Conservation (phyloP, 805 yeast species). For the Kodamaea lidongshanica region DNA sequence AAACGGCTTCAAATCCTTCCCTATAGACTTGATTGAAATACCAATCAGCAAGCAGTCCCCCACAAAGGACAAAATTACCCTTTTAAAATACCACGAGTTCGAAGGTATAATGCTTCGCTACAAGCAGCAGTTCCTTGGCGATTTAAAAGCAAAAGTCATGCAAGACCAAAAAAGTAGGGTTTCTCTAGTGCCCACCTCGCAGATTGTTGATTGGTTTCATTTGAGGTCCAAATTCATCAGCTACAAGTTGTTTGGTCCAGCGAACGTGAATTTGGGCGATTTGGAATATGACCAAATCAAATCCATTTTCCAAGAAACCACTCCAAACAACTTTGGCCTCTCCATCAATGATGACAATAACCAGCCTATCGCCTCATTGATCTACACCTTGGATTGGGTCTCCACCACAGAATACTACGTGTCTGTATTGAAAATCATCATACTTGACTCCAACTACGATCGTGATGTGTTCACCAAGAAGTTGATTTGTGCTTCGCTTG, state of each 20-base stretch:
- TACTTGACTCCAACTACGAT: constrained; percentile 15
- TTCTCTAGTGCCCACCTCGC: constrained; percentile 22
- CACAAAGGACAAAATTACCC: constrained; percentile 3
- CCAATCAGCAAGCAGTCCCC: constrained; percentile 14
- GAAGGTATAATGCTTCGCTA: constrained; percentile 18
- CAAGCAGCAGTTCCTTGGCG: constrained; percentile 15
- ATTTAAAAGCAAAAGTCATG: constrained; percentile 15
- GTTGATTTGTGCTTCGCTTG: constrained; percentile 14
- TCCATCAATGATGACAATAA: constrained; percentile 15
- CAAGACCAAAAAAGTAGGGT: constrained; percentile 28
- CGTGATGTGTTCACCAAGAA: constrained; percentile 11
- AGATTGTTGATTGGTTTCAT: constrained; percentile 38
- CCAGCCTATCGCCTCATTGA: constrained; percentile 22
- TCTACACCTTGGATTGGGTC: constrained; percentile 37
- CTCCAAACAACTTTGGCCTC: constrained; percentile 31
- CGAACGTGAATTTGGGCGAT: constrained; percentile 14
- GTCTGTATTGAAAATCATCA: constrained; percentile 24
- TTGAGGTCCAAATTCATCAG: constrained; percentile 31
- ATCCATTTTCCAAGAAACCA: constrained; percentile 16
- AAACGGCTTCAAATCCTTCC: constrained; percentile 33
- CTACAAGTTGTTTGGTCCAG: constrained; percentile 14
- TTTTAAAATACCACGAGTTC: constrained; percentile 27
- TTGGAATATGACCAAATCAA: constrained; percentile 15
- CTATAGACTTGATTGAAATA: constrained; percentile 27
- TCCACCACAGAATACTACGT: constrained; percentile 15